Base-by-base conservation (phyloP, 169 alveolate genomes). In the Eimeria praecox region DNA sequence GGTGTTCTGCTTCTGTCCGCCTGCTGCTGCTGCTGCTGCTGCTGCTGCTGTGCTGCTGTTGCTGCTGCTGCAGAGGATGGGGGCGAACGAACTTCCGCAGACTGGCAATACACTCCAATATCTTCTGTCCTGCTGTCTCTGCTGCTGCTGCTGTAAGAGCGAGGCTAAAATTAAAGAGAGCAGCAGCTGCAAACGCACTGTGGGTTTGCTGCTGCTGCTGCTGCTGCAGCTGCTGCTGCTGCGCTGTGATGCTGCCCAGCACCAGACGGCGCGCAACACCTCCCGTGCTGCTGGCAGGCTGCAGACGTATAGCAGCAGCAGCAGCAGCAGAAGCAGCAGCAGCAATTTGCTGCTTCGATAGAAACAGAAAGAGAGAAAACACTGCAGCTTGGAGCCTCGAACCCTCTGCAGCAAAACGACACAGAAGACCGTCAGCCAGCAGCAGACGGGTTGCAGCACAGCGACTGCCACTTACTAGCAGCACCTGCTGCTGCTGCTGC, bases 11-110 rank as follows among this genome's bases (percentile, higher is more conserved):
- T 30, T 14, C 49, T 54, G 12, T 46, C 40, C 89, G 40, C 64
- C 91, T 54, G 90, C 49, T 80, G 77, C 91, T 83, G 91, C 75
- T 83, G 91, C 91, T 83, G 91, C 75, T 49, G 77, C 54, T 52
- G 91, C 54, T 83, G 54, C 35, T 1, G 77, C 44, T 30, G 42
- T 33, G 91, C 77, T 30, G 77, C 75, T 83, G 91, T 44, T 80
- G 66, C 89, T 80, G 89, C 44, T 44, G 91, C 40, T 83, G 91
- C 90, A 24, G 49, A 38, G 18, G 42, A 14, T 12, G 56, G 90
- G 69, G 14, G 27, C 5, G 90, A 10, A 42, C 1, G 22, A 24
- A 46, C 66, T n/a, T 46, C 24, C 66, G 90, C 71, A 80, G 38
- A 49, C 75, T 8, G 52, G 44, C 54, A 33, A 44, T 2, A 33